Conservation (phyloP, 2,329 filamentous ascomycete species). For the Didymosphaeria variabile region DNA sequence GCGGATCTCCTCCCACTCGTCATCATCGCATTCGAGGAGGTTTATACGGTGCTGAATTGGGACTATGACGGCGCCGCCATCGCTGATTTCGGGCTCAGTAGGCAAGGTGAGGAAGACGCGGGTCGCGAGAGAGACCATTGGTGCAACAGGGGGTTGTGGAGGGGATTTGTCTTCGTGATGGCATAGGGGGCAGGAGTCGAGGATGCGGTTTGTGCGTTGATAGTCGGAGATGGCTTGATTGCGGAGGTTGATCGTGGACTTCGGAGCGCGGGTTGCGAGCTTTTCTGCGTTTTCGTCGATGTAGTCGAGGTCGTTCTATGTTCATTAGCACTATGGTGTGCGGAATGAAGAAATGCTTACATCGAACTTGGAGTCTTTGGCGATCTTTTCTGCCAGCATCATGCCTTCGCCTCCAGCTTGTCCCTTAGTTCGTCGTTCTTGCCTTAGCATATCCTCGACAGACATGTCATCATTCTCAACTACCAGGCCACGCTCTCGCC, state of each 20-base stretch:
- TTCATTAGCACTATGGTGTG: slow-evolving; percentile 25
- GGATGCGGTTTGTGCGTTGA: slow-evolving; percentile 84
- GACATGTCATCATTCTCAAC: slow-evolving; percentile 95
- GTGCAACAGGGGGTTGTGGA: slow-evolving; percentile 75
- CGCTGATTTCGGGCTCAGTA: slow-evolving; percentile 85
- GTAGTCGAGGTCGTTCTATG: slow-evolving; percentile 85
- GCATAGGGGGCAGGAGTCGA: slow-evolving; percentile 90
- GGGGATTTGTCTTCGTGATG: slow-evolving; percentile 85
- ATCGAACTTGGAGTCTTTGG: slow-evolving; percentile 89
- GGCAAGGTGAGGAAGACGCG: slow-evolving; percentile 87
- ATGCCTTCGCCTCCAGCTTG: slow-evolving; percentile 81
- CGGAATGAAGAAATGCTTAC: slow-evolving; percentile 45
- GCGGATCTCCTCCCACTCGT: slow-evolving; percentile 98
- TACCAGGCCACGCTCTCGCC: slow-evolving; percentile 82
- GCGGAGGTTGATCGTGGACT: slow-evolving; percentile 86
- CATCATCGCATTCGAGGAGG: slow-evolving; percentile 96
- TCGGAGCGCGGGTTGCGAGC: slow-evolving; percentile 85
- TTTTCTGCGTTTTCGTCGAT: slow-evolving; percentile 96
- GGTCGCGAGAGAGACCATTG: slow-evolving; percentile 85
- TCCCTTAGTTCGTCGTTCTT: slow-evolving; percentile 85
- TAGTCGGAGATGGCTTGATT: slow-evolving; percentile 88
- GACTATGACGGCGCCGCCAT: slow-evolving; percentile 86
- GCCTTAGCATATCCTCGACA: slow-evolving; percentile 95
- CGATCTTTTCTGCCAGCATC: slow-evolving; percentile 88
- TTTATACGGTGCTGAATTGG: slow-evolving; percentile 88